Conservation (phyloP, 768 basidiomycete species). For the Leccinum longicurvipes region DNA sequence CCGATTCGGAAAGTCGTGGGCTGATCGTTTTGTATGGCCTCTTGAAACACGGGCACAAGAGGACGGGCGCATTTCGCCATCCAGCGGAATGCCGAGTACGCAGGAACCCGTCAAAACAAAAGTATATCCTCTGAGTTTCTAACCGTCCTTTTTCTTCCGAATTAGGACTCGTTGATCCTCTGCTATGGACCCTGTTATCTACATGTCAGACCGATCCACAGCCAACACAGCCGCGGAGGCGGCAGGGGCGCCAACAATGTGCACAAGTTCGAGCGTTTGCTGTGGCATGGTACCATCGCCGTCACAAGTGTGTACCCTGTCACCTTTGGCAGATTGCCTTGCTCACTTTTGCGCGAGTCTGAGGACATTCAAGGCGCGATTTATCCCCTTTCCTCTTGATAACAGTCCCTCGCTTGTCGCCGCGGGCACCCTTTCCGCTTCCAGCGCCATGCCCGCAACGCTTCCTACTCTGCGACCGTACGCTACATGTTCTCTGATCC, state of each 20-base stretch:
- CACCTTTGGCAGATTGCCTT: conserved; percentile 77
- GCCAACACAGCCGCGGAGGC: conserved; percentile 89
- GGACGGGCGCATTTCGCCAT: conserved; percentile 89
- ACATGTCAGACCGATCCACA: conserved; percentile 82
- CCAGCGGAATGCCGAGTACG: conserved; percentile 93
- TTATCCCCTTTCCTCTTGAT: not conserved
- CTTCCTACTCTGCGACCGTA: conserved; percentile 91
- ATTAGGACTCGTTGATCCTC: conserved; percentile 80
- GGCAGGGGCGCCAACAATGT: conserved; percentile 94
- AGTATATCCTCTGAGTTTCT: conserved; percentile 44
- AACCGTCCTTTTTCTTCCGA: too few relatives aligned
- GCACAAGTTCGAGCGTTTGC: conserved; percentile 91
- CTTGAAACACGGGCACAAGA: conserved; percentile 94
- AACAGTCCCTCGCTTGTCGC: conserved; percentile 87
- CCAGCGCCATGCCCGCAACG: conserved; percentile 96
- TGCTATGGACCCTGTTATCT: conserved; percentile 88
- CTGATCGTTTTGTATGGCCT: conserved; percentile 77
- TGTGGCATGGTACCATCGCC: conserved; percentile 74
- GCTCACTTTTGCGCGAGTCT: conserved; percentile 74
- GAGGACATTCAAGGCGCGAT: conserved; percentile 56
- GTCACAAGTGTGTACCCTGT: conserved; percentile 90
- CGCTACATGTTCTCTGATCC: conserved; percentile 98
- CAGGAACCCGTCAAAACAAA: conserved; percentile 87
- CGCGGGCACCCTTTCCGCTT: conserved; percentile 92
- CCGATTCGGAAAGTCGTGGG: conserved; percentile 24